Evolutionary conservation across 2,329 filamentous ascomycete species (phyloP), one percentile per base, ranked within the genome.

Genomic region (Calycina herbarum): DNA sequence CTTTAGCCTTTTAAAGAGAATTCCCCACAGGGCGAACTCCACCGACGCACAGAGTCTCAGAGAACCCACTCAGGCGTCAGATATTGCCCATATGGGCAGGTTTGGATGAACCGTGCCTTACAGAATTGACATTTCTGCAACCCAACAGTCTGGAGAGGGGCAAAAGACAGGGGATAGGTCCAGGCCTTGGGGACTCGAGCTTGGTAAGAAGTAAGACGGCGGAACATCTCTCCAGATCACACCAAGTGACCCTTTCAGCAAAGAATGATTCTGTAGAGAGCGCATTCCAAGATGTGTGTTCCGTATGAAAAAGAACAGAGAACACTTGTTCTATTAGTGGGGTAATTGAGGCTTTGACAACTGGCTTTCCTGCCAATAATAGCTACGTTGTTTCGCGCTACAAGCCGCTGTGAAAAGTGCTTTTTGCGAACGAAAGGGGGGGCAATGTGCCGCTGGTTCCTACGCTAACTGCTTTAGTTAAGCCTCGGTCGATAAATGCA

Each of bases 31-130:
- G 20, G 45, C 20, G 45, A 51, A 24, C 17, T 45, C 40, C 17
- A 45, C 45, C 20, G 45, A 51, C 8, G 45, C 45, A 48, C 42
- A 48, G 42, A 20, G 42, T 48, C 42, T 20, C n/a, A 48, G 17
- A 48, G n/a, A 48, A 48, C 42, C 42, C 42, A 48, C 42, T 48
- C n/a, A 8, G 42, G 42, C 42, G 42, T 51, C 45, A 51, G 45
- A 51, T 51, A 51, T 51, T 51, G 45, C 45, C 45, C n/a, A 24
- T 24, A 27, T 11, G n/a, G 45, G n/a, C n/a, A 51, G 45, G 8
- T 24, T 51, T 24, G 17, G n/a, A 45, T 45, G 42, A 45, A n/a
- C 42, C 42, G 42, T 13, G 45, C 45, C 45, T 51, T 51, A 24
- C 45, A 51, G 45, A 51, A 51, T 51, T 24, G n/a, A 51, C 20